phyloP scores from a whole-genome alignment of 805 yeast species.

The Helenozyma rhizophorensis region DNA sequence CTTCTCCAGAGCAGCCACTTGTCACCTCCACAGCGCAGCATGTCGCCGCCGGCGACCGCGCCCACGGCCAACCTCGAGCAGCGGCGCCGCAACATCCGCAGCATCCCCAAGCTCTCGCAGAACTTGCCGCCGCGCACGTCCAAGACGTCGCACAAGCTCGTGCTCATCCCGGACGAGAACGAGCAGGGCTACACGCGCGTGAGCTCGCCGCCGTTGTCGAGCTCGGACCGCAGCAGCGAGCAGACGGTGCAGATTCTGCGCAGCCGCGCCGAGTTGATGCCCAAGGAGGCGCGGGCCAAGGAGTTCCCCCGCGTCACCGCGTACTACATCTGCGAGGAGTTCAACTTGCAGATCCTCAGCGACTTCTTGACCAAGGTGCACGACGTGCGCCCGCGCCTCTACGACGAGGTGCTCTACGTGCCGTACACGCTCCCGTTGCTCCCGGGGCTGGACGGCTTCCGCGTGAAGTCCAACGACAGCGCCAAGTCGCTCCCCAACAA shows the following conservation, averaged over 20 bases:
- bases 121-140: slow-evolving; percentile 72
- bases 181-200: slow-evolving; percentile 16
- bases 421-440: slow-evolving; percentile 83
- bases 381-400: slow-evolving; percentile 78
- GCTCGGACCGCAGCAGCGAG: slow-evolving; percentile 12
- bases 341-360: slow-evolving; percentile 59
- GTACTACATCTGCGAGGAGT: slow-evolving; percentile 81
- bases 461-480: slow-evolving; percentile 67
- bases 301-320: slow-evolving; percentile 86
- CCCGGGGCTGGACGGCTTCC: slow-evolving; percentile 76
- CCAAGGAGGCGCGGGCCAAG: slow-evolving; percentile 54
- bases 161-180: slow-evolving; percentile 68
- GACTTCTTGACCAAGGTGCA: slow-evolving; percentile 66
- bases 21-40: slow-evolving; percentile 14
- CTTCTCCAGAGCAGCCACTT: slow-evolving; percentile 14
- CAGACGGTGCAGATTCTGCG: slow-evolving; percentile 31
- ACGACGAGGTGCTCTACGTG: slow-evolving; percentile 90
- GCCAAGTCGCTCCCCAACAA: slow-evolving; percentile 40
- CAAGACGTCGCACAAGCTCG: slow-evolving; percentile 80
- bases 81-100: slow-evolving; percentile 36
- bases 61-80: slow-evolving; percentile 8
- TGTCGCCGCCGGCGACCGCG: slow-evolving; percentile 18
- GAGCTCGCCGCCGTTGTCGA: slow-evolving; percentile 6
- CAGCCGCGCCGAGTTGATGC: slow-evolving; percentile 53
- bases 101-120: slow-evolving; percentile 49